Conservation (phyloP, 768 basidiomycete species). For the Leucogyrophana mollusca region DNA sequence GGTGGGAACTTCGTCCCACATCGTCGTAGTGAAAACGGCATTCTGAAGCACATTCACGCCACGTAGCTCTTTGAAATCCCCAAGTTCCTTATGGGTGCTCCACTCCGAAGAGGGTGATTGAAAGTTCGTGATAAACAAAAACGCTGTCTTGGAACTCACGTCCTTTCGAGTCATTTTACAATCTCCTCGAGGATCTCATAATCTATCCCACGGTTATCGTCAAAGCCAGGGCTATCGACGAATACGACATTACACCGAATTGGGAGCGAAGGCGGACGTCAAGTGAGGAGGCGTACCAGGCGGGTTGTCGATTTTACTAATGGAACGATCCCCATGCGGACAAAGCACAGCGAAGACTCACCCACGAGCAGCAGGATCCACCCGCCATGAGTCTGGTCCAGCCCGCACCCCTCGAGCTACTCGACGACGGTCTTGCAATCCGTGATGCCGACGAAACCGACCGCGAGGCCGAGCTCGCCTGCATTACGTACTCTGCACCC, state of each 20-base stretch:
- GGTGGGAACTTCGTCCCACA: slow-evolving; percentile 34
- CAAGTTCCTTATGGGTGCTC: slow-evolving; percentile 31
- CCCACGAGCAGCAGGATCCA: slow-evolving; percentile 23
- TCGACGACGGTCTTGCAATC: slow-evolving; percentile 86
- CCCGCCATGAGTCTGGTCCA: too few species aligned
- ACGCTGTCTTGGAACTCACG: too few species aligned
- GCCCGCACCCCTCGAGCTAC: slow-evolving; percentile 72
- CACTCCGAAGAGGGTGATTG: slow-evolving; percentile 30
- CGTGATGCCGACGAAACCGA: slow-evolving; percentile 81
- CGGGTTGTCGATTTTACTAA: slow-evolving; percentile 58
- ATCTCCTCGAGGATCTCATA: slow-evolving; percentile 1
- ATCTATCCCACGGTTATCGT: background rate
- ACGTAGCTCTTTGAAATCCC: slow-evolving; percentile 29
- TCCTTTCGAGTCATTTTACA: background rate
- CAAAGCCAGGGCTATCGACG: slow-evolving; percentile 2
- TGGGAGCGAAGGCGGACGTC: background rate
- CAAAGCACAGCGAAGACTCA: slow-evolving; percentile 7
- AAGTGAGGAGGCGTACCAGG: slow-evolving; percentile 48
- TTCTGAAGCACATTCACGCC: slow-evolving; percentile 26
- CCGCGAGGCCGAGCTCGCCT: slow-evolving; percentile 72
- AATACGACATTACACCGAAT: background rate
- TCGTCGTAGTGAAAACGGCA: slow-evolving; percentile 36
- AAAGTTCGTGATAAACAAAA: too few species aligned
- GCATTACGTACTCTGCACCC: slow-evolving; percentile 86
- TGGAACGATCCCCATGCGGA: background rate